These are phyloP conservation scores for Xylariaceae sp. DNA, from an alignment of 2,329 filamentous ascomycete genomes.

Conservation along the genomic window DNA sequence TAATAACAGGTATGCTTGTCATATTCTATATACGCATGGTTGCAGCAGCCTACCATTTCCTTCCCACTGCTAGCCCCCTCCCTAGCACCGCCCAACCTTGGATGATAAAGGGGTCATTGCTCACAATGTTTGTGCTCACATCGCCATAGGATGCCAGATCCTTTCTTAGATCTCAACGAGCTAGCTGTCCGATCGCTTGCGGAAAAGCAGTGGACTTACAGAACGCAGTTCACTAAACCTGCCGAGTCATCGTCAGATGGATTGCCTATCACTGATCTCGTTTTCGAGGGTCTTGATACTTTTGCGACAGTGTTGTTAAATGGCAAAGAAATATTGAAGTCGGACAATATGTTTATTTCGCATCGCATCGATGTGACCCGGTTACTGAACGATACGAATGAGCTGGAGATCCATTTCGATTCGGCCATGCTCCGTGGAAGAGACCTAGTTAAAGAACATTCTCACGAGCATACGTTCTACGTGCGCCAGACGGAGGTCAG, in stretches of 20 bases:
- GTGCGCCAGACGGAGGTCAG: conserved; percentile 55
- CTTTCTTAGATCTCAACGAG: conserved; percentile 67
- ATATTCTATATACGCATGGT: not conserved
- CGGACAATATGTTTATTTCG: conserved; percentile 69
- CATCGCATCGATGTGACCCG: conserved; percentile 59
- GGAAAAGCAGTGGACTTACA: conserved; percentile 67
- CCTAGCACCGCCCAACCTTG: not conserved
- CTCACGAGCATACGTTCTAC: conserved; percentile 60
- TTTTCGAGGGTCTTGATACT: conserved; percentile 69
- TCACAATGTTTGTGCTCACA: conserved; percentile 7
- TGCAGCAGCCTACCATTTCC: not conserved
- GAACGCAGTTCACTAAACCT: conserved; percentile 44
- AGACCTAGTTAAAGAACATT: conserved; percentile 57
- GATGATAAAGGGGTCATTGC: not conserved
- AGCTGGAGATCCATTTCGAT: conserved; percentile 62
- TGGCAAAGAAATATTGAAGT: conserved; percentile 56
- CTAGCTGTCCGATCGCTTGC: conserved; percentile 65
- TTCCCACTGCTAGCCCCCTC: too few relatives aligned
- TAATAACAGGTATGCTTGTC: conserved; percentile 42
- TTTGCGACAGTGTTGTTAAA: conserved; percentile 65
- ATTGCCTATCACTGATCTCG: conserved; percentile 51
- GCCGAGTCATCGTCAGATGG: conserved; percentile 1
- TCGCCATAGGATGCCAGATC: conserved; percentile 54
- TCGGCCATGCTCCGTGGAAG: conserved; percentile 59
- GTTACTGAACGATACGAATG: conserved; percentile 49